Conservation (phyloP, 768 basidiomycete species). For the Kwoniella pini region DNA sequence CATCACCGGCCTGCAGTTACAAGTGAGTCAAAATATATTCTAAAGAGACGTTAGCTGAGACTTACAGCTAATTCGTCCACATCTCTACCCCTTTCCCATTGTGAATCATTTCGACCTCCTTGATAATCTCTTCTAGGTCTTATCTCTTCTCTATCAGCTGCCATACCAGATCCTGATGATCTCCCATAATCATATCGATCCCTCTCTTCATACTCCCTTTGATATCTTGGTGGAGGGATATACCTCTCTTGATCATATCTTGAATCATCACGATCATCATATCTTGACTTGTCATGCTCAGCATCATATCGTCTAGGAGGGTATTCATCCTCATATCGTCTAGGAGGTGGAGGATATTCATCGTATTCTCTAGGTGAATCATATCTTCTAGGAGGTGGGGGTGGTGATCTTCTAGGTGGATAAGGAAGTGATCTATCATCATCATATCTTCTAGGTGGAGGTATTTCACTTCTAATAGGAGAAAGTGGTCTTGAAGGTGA, state of each 20-base stretch:
- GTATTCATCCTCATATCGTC: constrained; percentile 31
- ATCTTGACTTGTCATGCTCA: constrained; percentile 13
- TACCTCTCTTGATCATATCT: constrained; percentile 18
- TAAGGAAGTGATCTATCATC: constrained; percentile 8
- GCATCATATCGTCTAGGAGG: constrained; percentile 33
- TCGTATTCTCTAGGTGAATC: constrained; percentile 19
- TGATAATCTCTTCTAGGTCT: constrained; percentile 1
- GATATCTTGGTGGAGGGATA: constrained; percentile 5
- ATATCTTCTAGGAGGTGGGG: constrained; percentile 16
- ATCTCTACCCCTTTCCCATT: constrained; percentile 45
- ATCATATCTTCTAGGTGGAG: constrained; percentile 6
- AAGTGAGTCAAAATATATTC: no score
- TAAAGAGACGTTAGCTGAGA: background rate
- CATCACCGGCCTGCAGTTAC: constrained; percentile 1
- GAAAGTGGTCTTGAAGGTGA: constrained; percentile 42
- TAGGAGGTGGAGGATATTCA: constrained; percentile 28
- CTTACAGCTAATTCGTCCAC: constrained; percentile 30
- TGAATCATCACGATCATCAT: constrained; percentile 5
- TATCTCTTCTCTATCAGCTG: constrained; percentile 34
- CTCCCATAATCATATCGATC: constrained; percentile 11
- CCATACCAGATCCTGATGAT: constrained; percentile 25
- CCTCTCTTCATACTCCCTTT: constrained; percentile 12
- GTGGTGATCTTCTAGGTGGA: constrained; percentile 5
- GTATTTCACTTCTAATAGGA: constrained; percentile 10
- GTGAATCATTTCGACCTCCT: constrained; percentile 10